Evolutionary conservation across 192 early-diverging fungal species (phyloP), one percentile per base, ranked within the genome.

Genomic region (Backusella morwellensis): DNA sequence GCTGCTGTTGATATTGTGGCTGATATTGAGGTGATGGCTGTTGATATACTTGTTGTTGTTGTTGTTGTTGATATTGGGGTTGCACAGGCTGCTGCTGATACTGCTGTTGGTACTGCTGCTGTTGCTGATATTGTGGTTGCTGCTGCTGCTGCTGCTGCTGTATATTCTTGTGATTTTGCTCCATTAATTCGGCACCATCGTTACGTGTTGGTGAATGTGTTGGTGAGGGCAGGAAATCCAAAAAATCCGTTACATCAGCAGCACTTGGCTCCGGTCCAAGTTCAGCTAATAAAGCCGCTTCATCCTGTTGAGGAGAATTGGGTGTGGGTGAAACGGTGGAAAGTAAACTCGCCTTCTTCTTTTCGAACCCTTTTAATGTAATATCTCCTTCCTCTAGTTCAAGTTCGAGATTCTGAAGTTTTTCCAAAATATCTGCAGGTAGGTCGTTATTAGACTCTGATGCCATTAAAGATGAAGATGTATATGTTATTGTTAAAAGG

Each of bases 311-410:
- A 34, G 70, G 70, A 1, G 70, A 44, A 72, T 26, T 72, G 29
- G 41, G 40, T 47, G 12, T 23, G 14, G 70, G 40, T 68, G 67
- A 68, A n/a, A 68, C 29, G 5, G 7, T 21, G 35, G 70, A 68
- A n/a, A 79, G 41, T 34, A 79, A 36, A 63, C 32, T 75, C 5
- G 78, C 66, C 35, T 59, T 47, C 73, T 89, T 89, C 84, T 92
- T 92, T 69, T 92, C 91, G 66, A 85, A 94, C 15, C 93, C 93
- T 80, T 93, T 91, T 77, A 88, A 82, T 29, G 92, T 93, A 73
- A 93, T 91, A 74, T 93, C 91, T 50, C 91, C 92, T 26, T 91
- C 89, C 38, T 80, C 82, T 32, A 83, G 80, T 79, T 90, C 90
- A 21, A 85, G 76, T 77, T 90, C 72, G 35, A 79, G 67, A 67